Percentiles rank a stretch among this genome's conserved stretches.
Evolutionary conservation across 257 asterid species (phyloP).

Genomic region (Fraxinus cuspidata): DNA sequence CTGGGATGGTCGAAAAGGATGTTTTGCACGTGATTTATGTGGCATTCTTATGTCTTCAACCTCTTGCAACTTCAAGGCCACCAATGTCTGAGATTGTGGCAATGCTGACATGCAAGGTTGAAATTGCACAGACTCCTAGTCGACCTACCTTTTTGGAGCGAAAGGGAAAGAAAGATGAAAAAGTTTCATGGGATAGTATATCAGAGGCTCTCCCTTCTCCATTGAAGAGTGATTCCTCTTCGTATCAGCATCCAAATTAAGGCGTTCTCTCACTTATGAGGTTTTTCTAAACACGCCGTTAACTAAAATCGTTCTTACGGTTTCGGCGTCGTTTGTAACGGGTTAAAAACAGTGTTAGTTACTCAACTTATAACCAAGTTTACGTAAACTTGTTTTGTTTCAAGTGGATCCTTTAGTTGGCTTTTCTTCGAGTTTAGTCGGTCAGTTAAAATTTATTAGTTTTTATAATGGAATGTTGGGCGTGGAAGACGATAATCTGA

Average conservation of each 20-base stretch:
- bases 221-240: slow-evolving; percentile 43
- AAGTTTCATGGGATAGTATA: slow-evolving; percentile 55
- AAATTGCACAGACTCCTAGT: slow-evolving; percentile 36
- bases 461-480: no score
- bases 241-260: slow-evolving; percentile 23
- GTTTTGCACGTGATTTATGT: slow-evolving; percentile 50
- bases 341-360: no score
- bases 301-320: no score
- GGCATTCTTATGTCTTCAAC: slow-evolving; percentile 67
- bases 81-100: slow-evolving; percentile 84
- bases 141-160: slow-evolving; percentile 62
- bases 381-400: no score
- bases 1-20: slow-evolving; percentile 45
- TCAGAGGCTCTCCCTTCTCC: slow-evolving; percentile 71
- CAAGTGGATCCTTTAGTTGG: no score
- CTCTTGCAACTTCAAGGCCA: slow-evolving; percentile 66
- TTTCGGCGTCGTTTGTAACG: no score
- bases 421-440: no score
- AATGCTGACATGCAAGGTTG: slow-evolving; percentile 62
- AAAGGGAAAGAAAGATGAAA: slow-evolving; percentile 40
- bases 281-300: no score
- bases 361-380: no score
- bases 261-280: no score
- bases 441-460: no score
- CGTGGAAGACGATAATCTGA: no score